Evolutionary conservation across 352 stramenopile genomes (phyloP), one percentile per base, ranked within the genome.

Genomic region (Halophytophthora batemanensis): DNA sequence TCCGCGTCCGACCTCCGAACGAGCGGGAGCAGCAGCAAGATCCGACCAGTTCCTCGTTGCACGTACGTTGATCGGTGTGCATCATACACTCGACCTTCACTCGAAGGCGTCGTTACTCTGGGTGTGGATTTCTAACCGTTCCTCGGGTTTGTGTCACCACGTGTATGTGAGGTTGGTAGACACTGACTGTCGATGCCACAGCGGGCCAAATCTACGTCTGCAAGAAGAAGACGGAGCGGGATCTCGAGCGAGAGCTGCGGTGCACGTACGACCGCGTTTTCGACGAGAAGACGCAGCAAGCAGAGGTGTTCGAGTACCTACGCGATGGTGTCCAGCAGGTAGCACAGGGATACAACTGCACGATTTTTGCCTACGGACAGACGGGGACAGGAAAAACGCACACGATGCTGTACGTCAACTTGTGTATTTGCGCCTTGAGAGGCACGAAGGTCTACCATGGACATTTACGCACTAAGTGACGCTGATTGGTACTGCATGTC

Each of bases 361-460:
- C 82, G 12, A 90, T 97, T 34, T 96, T 97, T 61, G 87, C 88
- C 2, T 97, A 97, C 52, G 88, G 88, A 3, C 88, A 97, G 50
- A 97, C 88, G 6, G 86, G 84, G 46, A 94, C 81, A 6, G 87
- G 88, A 39, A 97, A 97, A 66, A 97, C 88, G 4, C 82, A 94
- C 61, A 96, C 85, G 14, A 97, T 97, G 82, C 64, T 96, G 65
- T 83, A 53, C 56, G 72, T 67, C 29, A 2, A 42, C 35, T 18
- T 12, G 5, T 52, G 3, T 7, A 2, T n/a, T 41, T 35, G 34
- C 14, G 29, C 15, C 13, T 44, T 42, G 15, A 17, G 51, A 46
- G 25, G 47, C 14, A 37, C 41, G n/a, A n/a, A n/a, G n/a, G n/a
- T n/a, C n/a, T n/a, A n/a, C n/a, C n/a, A n/a, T n/a, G n/a, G n/a